Percentiles rank a stretch among this genome's conserved stretches.
Conservation (phyloP, 495 filamentous ascomycete genomes). For the Talaromyces stipitatus region DNA sequence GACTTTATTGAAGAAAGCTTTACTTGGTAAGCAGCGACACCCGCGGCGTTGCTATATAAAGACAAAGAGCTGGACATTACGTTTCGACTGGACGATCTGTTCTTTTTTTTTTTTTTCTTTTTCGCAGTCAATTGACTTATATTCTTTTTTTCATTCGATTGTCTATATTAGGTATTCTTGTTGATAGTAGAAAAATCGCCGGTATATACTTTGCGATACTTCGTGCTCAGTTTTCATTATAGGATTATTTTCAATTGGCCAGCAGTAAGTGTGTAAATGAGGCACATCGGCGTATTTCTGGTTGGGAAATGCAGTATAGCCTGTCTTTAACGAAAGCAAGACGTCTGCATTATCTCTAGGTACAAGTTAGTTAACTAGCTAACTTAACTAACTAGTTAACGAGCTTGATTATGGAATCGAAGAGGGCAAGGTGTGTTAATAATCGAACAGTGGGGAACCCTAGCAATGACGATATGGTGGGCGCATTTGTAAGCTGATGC, state of each 20-base stretch:
- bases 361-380: too few relatives aligned
- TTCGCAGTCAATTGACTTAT: too few relatives aligned
- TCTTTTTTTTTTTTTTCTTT: not conserved
- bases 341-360: too few relatives aligned
- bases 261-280: too few relatives aligned
- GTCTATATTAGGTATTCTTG: not conserved
- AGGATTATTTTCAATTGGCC: too few relatives aligned
- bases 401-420: too few relatives aligned
- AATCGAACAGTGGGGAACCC: not conserved
- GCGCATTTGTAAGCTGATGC: not conserved
- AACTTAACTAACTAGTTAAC: not conserved
- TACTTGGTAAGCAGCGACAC: conserved; percentile 55
- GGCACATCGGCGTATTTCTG: too few relatives aligned
- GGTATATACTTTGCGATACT: too few relatives aligned
- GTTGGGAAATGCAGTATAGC: too few relatives aligned
- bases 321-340: too few relatives aligned
- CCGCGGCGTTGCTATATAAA: not conserved
- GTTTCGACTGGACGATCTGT: not conserved
- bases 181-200: not conserved
- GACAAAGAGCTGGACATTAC: not conserved
- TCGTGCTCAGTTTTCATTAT: too few relatives aligned
- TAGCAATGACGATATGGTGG: not conserved
- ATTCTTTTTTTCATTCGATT: not conserved
- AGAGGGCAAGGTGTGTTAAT: not conserved
- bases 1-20: conserved; percentile 88